These are phyloP conservation scores for Pleurotus eryngii DNA, from an alignment of 768 basidiomycete genomes.

Conservation along the genomic window DNA sequence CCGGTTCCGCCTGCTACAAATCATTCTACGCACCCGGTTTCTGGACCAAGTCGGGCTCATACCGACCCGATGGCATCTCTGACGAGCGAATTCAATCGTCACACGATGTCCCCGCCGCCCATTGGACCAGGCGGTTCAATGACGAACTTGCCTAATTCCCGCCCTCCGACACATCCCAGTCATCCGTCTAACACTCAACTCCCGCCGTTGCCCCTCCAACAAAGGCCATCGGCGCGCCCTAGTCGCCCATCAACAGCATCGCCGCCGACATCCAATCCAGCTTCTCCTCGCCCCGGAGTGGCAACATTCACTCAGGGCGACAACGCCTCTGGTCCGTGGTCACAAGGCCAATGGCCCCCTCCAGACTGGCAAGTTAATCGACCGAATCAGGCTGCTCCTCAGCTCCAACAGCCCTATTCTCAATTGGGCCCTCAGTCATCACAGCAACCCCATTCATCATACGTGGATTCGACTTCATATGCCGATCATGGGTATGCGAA, in stretches of 20 bases:
- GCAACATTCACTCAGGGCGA: slow-evolving; percentile 5
- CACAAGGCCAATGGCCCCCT: slow-evolving; percentile 40
- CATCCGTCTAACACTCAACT: slow-evolving; percentile 1
- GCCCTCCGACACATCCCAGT: slow-evolving; percentile 4
- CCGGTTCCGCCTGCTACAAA: slow-evolving; percentile 3
- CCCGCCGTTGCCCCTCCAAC: neutral
- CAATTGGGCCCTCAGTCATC: neutral
- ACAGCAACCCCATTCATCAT: neutral
- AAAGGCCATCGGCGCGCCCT: neutral
- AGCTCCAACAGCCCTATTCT: slow-evolving; percentile 9
- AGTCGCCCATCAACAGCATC: slow-evolving; percentile 5
- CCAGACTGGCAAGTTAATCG: slow-evolving; percentile 33
- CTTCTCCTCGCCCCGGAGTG: neutral
- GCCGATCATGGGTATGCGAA: neutral
- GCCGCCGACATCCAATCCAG: slow-evolving; percentile 1
- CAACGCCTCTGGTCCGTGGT: slow-evolving; percentile 17
- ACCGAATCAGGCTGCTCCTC: slow-evolving; percentile 5
- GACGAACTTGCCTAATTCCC: neutral
- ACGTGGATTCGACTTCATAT: neutral
- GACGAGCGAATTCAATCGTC: slow-evolving; percentile 34
- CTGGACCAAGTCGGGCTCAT: neutral
- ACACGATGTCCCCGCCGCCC: slow-evolving; percentile 29
- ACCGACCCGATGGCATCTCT: slow-evolving; percentile 29
- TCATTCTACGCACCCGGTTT: slow-evolving; percentile 2
- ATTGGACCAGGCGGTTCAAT: slow-evolving; percentile 4